Conservation (phyloP, 257 asterid species). For the Petunia axillaris region DNA sequence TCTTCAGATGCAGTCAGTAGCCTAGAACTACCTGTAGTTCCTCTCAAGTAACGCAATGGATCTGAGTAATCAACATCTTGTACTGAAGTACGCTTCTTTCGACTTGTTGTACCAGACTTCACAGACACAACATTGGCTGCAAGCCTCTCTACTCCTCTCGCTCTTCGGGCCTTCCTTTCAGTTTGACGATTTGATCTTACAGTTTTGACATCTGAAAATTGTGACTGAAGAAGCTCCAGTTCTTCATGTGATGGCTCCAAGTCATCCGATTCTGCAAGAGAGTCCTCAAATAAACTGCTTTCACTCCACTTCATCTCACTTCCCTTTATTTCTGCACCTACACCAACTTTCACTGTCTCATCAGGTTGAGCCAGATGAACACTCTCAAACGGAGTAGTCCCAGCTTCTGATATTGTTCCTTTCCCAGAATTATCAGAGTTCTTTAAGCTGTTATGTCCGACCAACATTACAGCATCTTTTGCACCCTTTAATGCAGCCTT, state of each 20-base stretch:
- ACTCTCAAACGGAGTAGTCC: slow-evolving; percentile 33
- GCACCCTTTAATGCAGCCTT: slow-evolving; percentile 87
- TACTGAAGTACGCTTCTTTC: slow-evolving; percentile 64
- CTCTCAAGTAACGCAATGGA: slow-evolving; percentile 84
- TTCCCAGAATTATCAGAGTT: slow-evolving; percentile 35
- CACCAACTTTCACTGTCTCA: slow-evolving; percentile 36
- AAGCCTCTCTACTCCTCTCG: slow-evolving; percentile 73
- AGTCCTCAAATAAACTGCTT: slow-evolving; percentile 33
- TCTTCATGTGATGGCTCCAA: slow-evolving; percentile 72
- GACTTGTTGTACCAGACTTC: slow-evolving; percentile 68
- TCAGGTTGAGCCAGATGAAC: slow-evolving; percentile 41
- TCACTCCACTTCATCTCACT: slow-evolving; percentile 44
- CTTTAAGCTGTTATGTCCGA: slow-evolving; percentile 38
- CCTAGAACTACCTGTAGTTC: slow-evolving; percentile 65
- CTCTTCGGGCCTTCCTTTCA: slow-evolving; percentile 78
- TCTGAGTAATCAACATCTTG: slow-evolving; percentile 81
- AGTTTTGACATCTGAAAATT: slow-evolving; percentile 54
- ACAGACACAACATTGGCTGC: slow-evolving; percentile 68
- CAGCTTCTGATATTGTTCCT: slow-evolving; percentile 24
- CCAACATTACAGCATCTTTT: slow-evolving; percentile 78
- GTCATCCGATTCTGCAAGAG: slow-evolving; percentile 49
- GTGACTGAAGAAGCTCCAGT: slow-evolving; percentile 63
- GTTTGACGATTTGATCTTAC: slow-evolving; percentile 82
- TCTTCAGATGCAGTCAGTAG: slow-evolving; percentile 90
- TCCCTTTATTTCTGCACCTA: slow-evolving; percentile 39